phyloP scores from a whole-genome alignment of 75 land plant species.

The Selaginella moellendorffii region DNA sequence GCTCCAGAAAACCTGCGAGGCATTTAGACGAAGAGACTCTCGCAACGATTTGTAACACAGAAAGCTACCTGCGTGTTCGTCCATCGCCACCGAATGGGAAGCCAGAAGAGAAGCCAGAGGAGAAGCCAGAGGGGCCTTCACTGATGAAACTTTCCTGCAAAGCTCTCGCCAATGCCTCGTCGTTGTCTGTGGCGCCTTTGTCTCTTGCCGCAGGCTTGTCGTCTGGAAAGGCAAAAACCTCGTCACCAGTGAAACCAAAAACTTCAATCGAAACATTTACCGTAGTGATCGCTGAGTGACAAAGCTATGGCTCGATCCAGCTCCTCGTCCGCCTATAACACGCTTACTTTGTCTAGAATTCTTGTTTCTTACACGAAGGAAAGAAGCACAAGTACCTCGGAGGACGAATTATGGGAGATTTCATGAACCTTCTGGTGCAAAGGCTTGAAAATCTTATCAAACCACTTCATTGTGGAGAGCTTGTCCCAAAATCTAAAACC shows the following conservation, averaged over 20 bases:
- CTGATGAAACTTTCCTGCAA: slow-evolving; percentile 12
- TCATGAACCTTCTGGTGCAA: background rate
- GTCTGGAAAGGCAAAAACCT: too few species aligned
- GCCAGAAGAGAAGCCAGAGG: too few species aligned
- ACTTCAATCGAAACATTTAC: background rate
- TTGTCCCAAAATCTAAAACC: too few species aligned
- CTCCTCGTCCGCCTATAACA: background rate
- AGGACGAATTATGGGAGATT: background rate
- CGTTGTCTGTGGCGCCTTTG: background rate
- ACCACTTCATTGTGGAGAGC: background rate
- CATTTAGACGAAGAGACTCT: too few species aligned
- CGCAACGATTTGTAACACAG: background rate
- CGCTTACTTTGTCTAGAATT: too few species aligned
- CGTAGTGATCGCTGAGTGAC: background rate
- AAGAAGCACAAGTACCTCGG: background rate
- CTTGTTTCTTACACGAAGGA: too few species aligned
- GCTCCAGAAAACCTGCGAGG: background rate
- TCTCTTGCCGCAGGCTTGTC: too few species aligned
- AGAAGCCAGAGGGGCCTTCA: background rate
- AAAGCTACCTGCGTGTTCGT: background rate
- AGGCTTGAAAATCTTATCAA: background rate
- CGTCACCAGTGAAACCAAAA: too few species aligned
- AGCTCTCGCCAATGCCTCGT: slow-evolving; percentile 9
- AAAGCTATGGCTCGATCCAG: background rate
- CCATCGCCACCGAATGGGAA: too few species aligned